phyloP scores from a whole-genome alignment of 192 early-diverging fungal genomes.

The Linnemannia schmuckeri region DNA sequence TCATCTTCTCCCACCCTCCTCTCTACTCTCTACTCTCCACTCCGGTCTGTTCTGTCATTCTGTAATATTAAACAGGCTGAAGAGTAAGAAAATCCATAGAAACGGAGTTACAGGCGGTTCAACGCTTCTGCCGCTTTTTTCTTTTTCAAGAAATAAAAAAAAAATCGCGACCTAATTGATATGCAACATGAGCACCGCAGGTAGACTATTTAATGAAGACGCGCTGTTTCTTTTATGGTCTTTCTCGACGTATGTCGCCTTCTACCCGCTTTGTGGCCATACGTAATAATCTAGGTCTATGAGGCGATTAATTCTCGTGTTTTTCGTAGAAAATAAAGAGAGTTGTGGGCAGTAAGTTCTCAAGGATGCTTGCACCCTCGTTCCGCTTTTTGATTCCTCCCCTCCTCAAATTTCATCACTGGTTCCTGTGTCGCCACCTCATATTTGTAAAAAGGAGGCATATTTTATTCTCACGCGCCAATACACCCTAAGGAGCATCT shows the following conservation, averaged over 20 bases:
- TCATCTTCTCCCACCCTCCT: not conserved
- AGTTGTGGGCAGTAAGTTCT: no score
- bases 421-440: no score
- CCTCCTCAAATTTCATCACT: no score
- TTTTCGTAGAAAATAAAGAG: no score
- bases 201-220: not conserved
- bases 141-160: not conserved
- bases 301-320: no score
- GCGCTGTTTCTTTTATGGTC: not conserved
- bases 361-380: no score
- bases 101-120: not conserved
- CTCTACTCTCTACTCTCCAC: not conserved
- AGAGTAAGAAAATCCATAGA: not conserved
- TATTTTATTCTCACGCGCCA: not conserved
- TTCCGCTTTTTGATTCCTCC: not conserved
- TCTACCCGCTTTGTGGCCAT: not conserved
- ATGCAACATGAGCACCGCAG: not conserved
- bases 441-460: no score
- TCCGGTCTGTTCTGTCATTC: not conserved
- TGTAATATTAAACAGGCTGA: not conserved
- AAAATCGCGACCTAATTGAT: not conserved
- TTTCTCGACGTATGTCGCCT: not conserved
- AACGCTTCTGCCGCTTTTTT: constrained; percentile 4
- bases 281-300: not conserved
- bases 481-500: not conserved